phyloP scores from a whole-genome alignment of 768 basidiomycete genomes.

The Pisolithus orientalis region DNA sequence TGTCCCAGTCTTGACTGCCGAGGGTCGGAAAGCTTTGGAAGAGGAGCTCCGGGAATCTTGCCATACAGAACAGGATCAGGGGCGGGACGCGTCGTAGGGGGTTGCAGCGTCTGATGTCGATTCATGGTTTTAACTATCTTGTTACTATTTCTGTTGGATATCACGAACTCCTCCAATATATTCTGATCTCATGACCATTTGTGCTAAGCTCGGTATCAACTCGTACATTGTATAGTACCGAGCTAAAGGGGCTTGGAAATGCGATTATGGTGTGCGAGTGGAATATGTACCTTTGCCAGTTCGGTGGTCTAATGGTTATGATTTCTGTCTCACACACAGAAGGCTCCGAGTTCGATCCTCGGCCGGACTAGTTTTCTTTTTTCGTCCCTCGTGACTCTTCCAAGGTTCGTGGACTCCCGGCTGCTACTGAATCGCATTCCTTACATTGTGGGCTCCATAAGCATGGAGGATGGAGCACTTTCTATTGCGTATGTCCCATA shows the following conservation, averaged over 20 bases:
- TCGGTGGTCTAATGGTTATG: conserved; percentile 34
- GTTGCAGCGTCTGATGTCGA: not conserved
- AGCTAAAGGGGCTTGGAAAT: not conserved
- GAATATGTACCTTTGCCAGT: conserved; percentile 5
- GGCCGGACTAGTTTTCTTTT: conserved; percentile 26
- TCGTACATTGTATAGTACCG: not conserved
- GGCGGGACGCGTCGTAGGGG: conserved; percentile 2
- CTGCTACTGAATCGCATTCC: not conserved
- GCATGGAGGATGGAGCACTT: conserved; percentile 22
- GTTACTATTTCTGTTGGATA: conserved; percentile 2
- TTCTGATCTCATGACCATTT: not conserved
- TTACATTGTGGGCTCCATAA: not conserved
- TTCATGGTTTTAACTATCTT: conserved; percentile 2
- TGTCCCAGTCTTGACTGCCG: conserved; percentile 58
- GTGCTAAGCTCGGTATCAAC: not conserved
- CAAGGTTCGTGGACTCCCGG: not conserved
- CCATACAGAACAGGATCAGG: conserved; percentile 4
- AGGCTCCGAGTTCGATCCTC: conserved; percentile 33
- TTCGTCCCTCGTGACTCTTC: not conserved
- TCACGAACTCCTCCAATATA: not conserved
- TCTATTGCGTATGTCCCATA: conserved; percentile 22
- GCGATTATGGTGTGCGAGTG: not conserved
- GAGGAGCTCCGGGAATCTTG: conserved; percentile 47
- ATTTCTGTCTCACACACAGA: conserved; percentile 35
- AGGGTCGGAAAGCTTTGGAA: conserved; percentile 65